phyloP scores from a whole-genome alignment of 768 basidiomycete species.

The Postia placenta region DNA sequence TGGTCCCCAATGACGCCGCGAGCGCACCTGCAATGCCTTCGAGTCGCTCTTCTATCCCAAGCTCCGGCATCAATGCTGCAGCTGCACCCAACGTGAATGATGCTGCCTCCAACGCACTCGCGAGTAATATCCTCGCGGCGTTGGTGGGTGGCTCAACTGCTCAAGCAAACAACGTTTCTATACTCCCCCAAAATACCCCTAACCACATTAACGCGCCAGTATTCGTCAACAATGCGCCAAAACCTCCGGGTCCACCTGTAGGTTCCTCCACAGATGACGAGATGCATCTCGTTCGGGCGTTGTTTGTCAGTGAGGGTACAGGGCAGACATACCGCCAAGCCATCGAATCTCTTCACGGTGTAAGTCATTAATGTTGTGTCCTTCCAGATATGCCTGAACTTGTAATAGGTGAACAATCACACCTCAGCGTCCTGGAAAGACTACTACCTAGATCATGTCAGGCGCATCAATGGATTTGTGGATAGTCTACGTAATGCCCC shows the following conservation, averaged over 20 bases:
- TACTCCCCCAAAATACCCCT: too few species aligned
- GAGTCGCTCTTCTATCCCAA: too few species aligned
- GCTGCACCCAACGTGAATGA: neutral
- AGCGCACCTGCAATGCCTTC: too few species aligned
- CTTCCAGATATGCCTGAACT: neutral
- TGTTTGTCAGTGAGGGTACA: conserved; percentile 30
- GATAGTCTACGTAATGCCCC: neutral
- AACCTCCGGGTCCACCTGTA: conserved; percentile 37
- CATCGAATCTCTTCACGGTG: conserved; percentile 62
- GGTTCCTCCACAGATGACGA: conserved; percentile 47
- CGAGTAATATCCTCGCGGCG: neutral
- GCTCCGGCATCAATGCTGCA: too few species aligned
- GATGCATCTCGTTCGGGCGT: conserved; percentile 45
- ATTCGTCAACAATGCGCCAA: neutral
- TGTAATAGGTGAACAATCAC: conserved; percentile 36
- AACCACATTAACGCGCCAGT: too few species aligned
- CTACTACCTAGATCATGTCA: conserved; percentile 67
- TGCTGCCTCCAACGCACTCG: neutral
- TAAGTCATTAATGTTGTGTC: conserved; percentile 26
- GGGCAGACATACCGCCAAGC: conserved; percentile 56
- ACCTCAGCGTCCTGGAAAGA: conserved; percentile 70
- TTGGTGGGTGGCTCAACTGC: neutral
- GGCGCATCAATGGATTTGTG: conserved; percentile 31
- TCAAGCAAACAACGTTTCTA: too few species aligned
- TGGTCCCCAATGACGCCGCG: too few species aligned